phyloP scores from a whole-genome alignment of 108 stramenopile genomes.

The Stephanodiscus minutulus region DNA sequence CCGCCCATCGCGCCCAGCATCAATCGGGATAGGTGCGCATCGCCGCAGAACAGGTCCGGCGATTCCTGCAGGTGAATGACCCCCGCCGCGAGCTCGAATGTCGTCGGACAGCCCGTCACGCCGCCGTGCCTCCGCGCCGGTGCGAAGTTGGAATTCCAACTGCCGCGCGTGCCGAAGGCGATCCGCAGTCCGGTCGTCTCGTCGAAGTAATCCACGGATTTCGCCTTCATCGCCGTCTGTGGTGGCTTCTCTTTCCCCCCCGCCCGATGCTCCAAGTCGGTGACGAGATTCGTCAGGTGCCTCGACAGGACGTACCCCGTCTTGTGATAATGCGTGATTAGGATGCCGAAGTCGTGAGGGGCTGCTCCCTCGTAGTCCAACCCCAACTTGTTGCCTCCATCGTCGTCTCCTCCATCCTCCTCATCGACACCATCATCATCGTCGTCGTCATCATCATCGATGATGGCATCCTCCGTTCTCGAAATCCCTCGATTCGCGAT shows the following conservation, averaged over 20 bases:
- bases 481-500: no score
- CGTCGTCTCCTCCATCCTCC: neutral
- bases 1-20: slow-evolving; percentile 2
- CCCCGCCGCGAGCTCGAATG: slow-evolving; percentile 12
- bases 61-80: slow-evolving; percentile 33
- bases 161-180: slow-evolving; percentile 31
- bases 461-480: no score
- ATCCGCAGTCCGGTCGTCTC: slow-evolving; percentile 12
- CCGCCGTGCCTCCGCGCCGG: neutral
- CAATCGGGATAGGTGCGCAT: slow-evolving; percentile 4
- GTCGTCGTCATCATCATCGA: no score
- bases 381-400: neutral
- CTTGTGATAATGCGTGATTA: slow-evolving; percentile 41
- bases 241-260: neutral
- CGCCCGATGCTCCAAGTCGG: slow-evolving; percentile 7
- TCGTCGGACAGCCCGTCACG: slow-evolving; percentile 6
- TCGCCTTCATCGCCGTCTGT: no score
- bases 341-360: slow-evolving; percentile 26
- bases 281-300: slow-evolving; percentile 17
- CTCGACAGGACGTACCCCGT: slow-evolving; percentile 46
- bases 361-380: no score
- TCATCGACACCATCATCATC: neutral
- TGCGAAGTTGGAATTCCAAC: neutral
- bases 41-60: slow-evolving; percentile 39
- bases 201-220: slow-evolving; percentile 11